phyloP scores from a whole-genome alignment of 2,329 filamentous ascomycete species.

The Fusarium tricinctum region DNA sequence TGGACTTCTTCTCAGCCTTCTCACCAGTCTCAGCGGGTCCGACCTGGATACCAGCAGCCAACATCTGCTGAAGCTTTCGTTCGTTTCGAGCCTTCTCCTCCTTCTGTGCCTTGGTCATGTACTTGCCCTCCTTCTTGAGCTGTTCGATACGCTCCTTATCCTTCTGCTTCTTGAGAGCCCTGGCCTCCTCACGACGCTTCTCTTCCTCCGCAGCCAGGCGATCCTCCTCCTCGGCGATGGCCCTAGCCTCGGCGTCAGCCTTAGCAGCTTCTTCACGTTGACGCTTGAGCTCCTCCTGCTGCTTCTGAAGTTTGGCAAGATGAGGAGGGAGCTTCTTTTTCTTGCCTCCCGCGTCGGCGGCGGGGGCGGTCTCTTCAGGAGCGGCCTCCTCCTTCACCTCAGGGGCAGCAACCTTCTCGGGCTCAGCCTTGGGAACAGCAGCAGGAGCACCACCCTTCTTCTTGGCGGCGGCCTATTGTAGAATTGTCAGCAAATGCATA shows the following conservation, averaged over 20 bases:
- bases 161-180: conserved; percentile 83
- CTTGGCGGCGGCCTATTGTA: conserved; percentile 73
- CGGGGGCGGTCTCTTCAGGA: conserved; percentile 42
- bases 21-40: conserved; percentile 70
- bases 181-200: conserved; percentile 79
- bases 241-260: conserved; percentile 73
- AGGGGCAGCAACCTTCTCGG: conserved; percentile 55
- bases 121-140: conserved; percentile 89
- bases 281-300: conserved; percentile 81
- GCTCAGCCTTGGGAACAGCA: conserved; percentile 47
- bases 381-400: conserved; percentile 76
- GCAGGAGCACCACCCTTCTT: conserved; percentile 73
- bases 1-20: conserved; percentile 81
- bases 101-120: conserved; percentile 86
- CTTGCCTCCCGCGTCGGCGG: conserved; percentile 63
- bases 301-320: conserved; percentile 80
- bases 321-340: conserved; percentile 93
- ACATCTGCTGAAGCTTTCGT: conserved; percentile 86
- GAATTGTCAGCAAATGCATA: conserved; percentile 26
- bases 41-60: conserved; percentile 81
- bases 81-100: conserved; percentile 85
- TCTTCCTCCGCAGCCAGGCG: conserved; percentile 74
- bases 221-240: conserved; percentile 75
- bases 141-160: conserved; percentile 90
- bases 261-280: conserved; percentile 76